These are phyloP conservation scores for Cercospora zeina DNA, from an alignment of 2,329 filamentous ascomycete species.

Conservation along the genomic window DNA sequence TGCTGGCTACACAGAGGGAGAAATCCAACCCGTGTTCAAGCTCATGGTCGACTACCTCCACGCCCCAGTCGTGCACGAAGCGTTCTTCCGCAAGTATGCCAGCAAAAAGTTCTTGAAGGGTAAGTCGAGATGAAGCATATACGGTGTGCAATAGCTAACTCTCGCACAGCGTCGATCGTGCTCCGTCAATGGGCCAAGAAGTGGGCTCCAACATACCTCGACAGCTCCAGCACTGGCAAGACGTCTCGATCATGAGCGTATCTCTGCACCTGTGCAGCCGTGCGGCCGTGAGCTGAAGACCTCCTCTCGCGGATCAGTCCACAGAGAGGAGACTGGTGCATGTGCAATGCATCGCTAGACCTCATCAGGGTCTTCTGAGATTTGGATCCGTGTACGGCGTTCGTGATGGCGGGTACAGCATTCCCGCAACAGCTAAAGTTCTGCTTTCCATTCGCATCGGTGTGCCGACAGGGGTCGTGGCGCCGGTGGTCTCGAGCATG, in stretches of 20 bases:
- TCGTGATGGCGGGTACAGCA: conserved; percentile 21
- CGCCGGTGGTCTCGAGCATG: conserved; percentile 17
- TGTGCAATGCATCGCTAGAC: conserved; percentile 25
- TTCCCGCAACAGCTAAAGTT: conserved; percentile 16
- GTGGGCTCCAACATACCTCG: conserved; percentile 41
- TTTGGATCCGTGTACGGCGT: conserved; percentile 27
- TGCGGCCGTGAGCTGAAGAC: conserved; percentile 14
- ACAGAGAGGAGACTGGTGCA: conserved; percentile 14
- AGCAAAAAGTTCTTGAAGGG: conserved; percentile 99
- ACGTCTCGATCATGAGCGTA: conserved; percentile 37
- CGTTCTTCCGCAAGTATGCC: conserved; percentile 99
- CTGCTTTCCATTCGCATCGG: conserved; percentile 16
- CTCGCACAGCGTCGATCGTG: conserved; percentile 73
- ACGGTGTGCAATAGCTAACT: conserved; percentile 32
- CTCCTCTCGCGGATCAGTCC: conserved; percentile 18
- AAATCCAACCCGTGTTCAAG: conserved; percentile 87
- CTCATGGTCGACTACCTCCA: conserved; percentile 97
- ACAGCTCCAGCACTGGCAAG: conserved; percentile 26
- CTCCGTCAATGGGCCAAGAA: conserved; percentile 87
- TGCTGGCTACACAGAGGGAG: conserved; percentile 86
- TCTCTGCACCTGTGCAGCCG: conserved; percentile 6
- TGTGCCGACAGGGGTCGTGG: conserved; percentile 19
- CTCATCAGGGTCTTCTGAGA: conserved; percentile 16
- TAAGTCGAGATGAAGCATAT: conserved; percentile 50
- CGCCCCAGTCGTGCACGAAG: conserved; percentile 86